Evolutionary conservation across 176 grass and related monocot species (phyloP), one percentile per base, ranked within the genome.

Genomic region (Eleusine indica): DNA sequence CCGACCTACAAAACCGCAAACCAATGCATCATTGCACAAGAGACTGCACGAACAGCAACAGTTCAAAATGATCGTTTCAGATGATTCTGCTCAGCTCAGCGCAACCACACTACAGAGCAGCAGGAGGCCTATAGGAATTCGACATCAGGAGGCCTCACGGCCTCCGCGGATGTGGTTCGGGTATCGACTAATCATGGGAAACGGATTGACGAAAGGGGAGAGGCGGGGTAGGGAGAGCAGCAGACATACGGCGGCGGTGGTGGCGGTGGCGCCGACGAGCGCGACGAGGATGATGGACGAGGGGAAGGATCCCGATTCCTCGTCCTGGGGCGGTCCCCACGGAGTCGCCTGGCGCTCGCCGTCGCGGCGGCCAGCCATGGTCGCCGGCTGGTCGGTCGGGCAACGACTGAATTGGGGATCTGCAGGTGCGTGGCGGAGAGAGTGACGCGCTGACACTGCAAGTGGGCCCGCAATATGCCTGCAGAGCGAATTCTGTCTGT

Each of bases 211-310:
- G 19, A 6, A n/a, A 11, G 32, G 73, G 73, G 28, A 12, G 46
- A 68, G 0, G 41, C 2, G 22, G 19, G 30, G 2, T 15, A 75
- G 28, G 29, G 57, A 16, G 21, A 70, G 49, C 25, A 37, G 29
- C n/a, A 8, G 22, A 43, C 79, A 29, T 84, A 92, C 87, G 42
- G 87, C 87, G 22, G 84, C 80, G 22, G 87, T 83, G 75, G 90
- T 76, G 75, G 52, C 83, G 17, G 87, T 77, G 81, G 87, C 84
- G 84, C 91, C 87, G 66, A 92, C 25, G 80, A 92, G 84, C 46
- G 66, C 76, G 81, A 89, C 52, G 32, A 92, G 49, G 72, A 89
- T 15, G 62, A 87, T 68, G 57, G 75, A 66, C 15, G 80, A 69
- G 21, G 84, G 84, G 48, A 68, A 77, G 47, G 87, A 17, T 71